Evolutionary conservation across 495 filamentous ascomycete genomes (phyloP), one percentile per base, ranked within the genome.

Genomic region (Annulohypoxylon maeteangense): DNA sequence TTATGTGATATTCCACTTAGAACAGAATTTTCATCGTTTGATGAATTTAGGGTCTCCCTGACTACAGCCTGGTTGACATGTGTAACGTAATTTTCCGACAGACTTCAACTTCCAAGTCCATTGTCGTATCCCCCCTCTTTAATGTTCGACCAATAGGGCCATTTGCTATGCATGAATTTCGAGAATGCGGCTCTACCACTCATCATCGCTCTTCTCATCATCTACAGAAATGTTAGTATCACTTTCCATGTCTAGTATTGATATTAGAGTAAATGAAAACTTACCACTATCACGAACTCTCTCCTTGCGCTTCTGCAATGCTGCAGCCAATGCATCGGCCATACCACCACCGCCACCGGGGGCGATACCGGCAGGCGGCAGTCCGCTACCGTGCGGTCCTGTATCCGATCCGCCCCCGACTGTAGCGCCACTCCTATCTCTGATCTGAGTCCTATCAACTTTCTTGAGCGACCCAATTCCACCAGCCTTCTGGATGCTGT

Each of bases 231-330:
- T 14, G 63, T 80, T 58, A 80, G 66, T 67, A 75, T 79, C 10
- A 67, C 78, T 75, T 32, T 27, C 23, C 20, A 62, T 65, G 10
- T 59, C 29, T 40, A n/a, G n/a, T 25, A 23, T 60, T 7, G 22
- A 42, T 20, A 63, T 14, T 29, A 54, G 47, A 1, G 42, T 36
- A 50, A 55, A 38, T 31, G 20, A 22, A 54, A 53, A 90, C 93
- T 87, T 90, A 98, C 94, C 94, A 83, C 92, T 95, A 76, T 89
- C 87, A 78, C 91, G 90, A 75, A 97, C 94, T 84, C 94, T 95
- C 81, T 91, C 87, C 82, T 97, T 97, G 81, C 94, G 83, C 81
- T 92, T 88, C 68, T 87, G 87, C 66, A 95, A 80, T 48, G 91
- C 92, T 60, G 88, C 89, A 64, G 92, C 91, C 65, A 98, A 81